Evolutionary conservation across 2,329 filamentous ascomycete species (phyloP).

Genomic region (Neonectria coccinea): DNA sequence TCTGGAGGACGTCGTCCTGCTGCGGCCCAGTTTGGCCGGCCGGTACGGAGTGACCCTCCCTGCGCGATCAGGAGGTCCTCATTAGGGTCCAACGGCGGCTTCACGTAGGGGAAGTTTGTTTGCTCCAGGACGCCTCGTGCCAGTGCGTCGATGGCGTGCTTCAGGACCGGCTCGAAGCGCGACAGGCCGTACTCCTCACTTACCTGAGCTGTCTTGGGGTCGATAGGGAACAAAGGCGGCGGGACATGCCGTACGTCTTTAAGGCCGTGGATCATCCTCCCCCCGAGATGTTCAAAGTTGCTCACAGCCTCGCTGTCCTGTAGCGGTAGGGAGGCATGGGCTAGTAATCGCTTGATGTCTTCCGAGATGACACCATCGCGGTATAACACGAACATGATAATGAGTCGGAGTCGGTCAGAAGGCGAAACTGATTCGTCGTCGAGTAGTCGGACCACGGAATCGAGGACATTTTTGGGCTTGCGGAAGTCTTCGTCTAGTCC

Average conservation of each 20-base stretch:
- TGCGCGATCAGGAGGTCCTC: conserved; percentile 67
- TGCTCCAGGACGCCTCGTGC: conserved; percentile 76
- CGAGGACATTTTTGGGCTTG: conserved; percentile 89
- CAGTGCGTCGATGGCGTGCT: conserved; percentile 83
- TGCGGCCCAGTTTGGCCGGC: conserved; percentile 95
- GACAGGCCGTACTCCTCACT: conserved; percentile 87
- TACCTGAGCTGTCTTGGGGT: conserved; percentile 64
- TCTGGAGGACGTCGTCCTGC: conserved; percentile 78
- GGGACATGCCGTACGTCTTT: conserved; percentile 79
- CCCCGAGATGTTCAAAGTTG: conserved; percentile 87
- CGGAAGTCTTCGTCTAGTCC: conserved; percentile 92
- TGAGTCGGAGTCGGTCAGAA: conserved; percentile 83
- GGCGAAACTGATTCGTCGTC: conserved; percentile 82
- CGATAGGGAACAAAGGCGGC: conserved; percentile 78
- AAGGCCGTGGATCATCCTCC: conserved; percentile 73
- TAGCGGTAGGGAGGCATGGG: conserved; percentile 82
- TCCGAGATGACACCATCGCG: conserved; percentile 85
- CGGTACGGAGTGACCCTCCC: conserved; percentile 85
- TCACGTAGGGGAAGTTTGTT: conserved; percentile 76
- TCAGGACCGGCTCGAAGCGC: conserved; percentile 84
- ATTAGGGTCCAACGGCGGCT: conserved; percentile 73
- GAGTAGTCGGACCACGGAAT: conserved; percentile 86
- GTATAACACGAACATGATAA: conserved; percentile 88
- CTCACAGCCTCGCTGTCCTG: conserved; percentile 78
- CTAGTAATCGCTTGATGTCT: conserved; percentile 85